Conservation (phyloP, 495 filamentous ascomycete genomes). For the Diplogelasinospora grovesii region DNA sequence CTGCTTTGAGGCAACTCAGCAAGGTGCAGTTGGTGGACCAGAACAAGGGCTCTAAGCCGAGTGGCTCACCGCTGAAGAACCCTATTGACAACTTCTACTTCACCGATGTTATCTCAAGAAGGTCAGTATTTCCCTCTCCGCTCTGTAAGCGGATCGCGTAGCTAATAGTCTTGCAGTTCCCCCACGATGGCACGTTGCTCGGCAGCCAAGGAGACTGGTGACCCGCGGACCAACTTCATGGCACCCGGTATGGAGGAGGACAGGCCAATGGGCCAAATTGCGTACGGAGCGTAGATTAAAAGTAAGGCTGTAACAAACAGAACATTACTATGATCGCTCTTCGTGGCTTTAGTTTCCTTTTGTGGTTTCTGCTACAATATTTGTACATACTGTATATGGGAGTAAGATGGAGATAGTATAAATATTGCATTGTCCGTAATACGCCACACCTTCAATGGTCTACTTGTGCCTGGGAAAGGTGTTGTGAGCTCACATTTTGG, state of each 20-base stretch:
- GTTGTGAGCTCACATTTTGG: too few species aligned
- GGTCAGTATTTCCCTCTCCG: conserved; percentile 47
- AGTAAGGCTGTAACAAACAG: too few species aligned
- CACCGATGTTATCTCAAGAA: conserved; percentile 91
- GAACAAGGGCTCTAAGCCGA: conserved; percentile 76
- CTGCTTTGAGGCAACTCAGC: conserved; percentile 60
- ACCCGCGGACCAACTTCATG: conserved; percentile 80
- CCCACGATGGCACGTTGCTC: conserved; percentile 97
- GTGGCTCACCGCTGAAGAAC: conserved; percentile 63
- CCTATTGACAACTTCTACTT: conserved; percentile 95
- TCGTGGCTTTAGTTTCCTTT: too few species aligned
- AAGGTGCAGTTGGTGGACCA: conserved; percentile 92
- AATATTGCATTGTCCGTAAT: too few species aligned
- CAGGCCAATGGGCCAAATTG: conserved; percentile 45
- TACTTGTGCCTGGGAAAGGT: too few species aligned
- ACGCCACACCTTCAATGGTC: too few species aligned
- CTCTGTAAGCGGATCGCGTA: background rate
- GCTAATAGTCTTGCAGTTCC: conserved; percentile 52
- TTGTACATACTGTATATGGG: too few species aligned
- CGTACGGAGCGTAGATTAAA: conserved; percentile 36
- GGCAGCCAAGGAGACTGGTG: conserved; percentile 63
- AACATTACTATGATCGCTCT: too few species aligned
- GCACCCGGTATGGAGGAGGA: conserved; percentile 60
- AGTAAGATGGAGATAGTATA: too few species aligned
- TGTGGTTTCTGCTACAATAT: too few species aligned